phyloP scores from a whole-genome alignment of 1,284 basidiomycete genomes.

The Kwoniella shivajii region DNA sequence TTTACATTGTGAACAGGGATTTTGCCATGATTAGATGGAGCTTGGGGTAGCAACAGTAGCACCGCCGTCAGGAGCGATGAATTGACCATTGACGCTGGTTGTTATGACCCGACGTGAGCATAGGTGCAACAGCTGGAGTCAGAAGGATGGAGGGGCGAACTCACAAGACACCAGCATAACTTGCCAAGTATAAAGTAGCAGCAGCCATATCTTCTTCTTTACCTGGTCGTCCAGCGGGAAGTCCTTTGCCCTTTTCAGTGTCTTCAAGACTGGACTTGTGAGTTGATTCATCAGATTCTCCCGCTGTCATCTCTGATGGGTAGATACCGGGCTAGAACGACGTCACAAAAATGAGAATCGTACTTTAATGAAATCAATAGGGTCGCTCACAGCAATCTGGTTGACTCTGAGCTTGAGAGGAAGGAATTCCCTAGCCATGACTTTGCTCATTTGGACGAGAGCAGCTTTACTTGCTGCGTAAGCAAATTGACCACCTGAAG shows the following conservation, averaged over 20 bases:
- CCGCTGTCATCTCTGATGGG: constrained; percentile 47
- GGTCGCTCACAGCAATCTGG: constrained; percentile 38
- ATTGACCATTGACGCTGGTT: constrained; percentile 33
- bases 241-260: constrained; percentile 29
- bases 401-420: constrained; percentile 44
- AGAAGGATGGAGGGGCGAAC: constrained; percentile 7
- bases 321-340: constrained; percentile 27
- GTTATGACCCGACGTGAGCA: too few relatives aligned
- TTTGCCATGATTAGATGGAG: constrained; percentile 13
- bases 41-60: constrained; percentile 22
- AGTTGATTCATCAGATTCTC: constrained; percentile 31
- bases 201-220: constrained; percentile 42
- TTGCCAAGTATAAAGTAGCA: constrained; percentile 29
- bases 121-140: too few relatives aligned
- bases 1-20: too few relatives aligned
- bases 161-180: constrained; percentile 34
- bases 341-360: too few relatives aligned
- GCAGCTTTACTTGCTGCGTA: constrained; percentile 44
- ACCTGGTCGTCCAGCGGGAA: constrained; percentile 37
- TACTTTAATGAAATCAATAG: too few relatives aligned
- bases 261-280: constrained; percentile 41
- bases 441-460: constrained; percentile 37
- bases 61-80: constrained; percentile 34
- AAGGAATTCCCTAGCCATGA: constrained; percentile 39
- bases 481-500: constrained; percentile 44